Conservation (phyloP, 495 filamentous ascomycete species). For the Lasiosphaeria ovina region DNA sequence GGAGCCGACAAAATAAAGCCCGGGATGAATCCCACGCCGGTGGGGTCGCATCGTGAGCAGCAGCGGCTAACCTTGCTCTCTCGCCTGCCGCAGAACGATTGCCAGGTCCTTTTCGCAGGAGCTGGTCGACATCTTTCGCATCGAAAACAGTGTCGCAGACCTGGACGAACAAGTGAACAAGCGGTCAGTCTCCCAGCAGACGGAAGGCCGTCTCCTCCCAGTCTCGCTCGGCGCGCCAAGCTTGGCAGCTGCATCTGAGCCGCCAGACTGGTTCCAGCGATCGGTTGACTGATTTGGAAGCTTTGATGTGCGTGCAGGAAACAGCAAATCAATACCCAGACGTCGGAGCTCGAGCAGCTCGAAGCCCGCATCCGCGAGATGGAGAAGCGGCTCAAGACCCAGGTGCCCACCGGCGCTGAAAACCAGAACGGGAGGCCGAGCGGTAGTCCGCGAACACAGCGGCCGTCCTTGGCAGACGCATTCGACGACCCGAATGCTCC, state of each 20-base stretch:
- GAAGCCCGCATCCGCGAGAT: constrained; percentile 81
- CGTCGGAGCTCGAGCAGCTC: constrained; percentile 77
- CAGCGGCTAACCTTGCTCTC: constrained; percentile 17
- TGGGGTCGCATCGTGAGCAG: neutral
- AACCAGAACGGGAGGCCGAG: constrained; percentile 20
- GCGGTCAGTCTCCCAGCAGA: constrained; percentile 60
- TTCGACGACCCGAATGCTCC: constrained; percentile 25
- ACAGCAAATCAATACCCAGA: constrained; percentile 67
- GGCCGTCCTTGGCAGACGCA: constrained; percentile 31
- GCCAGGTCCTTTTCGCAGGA: constrained; percentile 82
- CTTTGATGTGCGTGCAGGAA: constrained; percentile 49
- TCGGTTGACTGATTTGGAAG: constrained; percentile 9
- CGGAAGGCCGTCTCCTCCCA: constrained; percentile 1
- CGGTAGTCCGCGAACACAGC: constrained; percentile 32
- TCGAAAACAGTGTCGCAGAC: constrained; percentile 75
- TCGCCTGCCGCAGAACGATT: constrained; percentile 61
- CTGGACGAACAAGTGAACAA: constrained; percentile 76
- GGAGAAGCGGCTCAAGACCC: constrained; percentile 69
- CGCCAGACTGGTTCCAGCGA: constrained; percentile 2
- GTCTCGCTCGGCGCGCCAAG: neutral
- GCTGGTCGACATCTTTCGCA: constrained; percentile 83
- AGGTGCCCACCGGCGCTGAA: constrained; percentile 12
- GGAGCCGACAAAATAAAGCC: neutral
- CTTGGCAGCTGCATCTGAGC: constrained; percentile 1
- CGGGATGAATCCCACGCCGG: neutral